Conservation (phyloP, 768 basidiomycete genomes). For the Dictyophora rubrovolvata region DNA sequence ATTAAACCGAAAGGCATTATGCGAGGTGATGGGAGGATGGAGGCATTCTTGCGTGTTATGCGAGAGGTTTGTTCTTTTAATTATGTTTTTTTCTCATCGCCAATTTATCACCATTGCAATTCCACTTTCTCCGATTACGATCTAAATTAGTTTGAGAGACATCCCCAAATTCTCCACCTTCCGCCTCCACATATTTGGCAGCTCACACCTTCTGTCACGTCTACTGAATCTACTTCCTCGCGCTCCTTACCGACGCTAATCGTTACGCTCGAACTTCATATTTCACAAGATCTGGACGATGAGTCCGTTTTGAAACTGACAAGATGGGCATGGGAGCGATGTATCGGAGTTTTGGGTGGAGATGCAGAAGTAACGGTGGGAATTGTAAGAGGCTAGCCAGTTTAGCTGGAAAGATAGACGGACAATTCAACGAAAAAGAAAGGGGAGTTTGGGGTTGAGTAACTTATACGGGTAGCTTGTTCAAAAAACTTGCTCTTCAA, state of each 20-base stretch:
- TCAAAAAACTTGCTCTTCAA: too few species aligned
- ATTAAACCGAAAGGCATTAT: background rate
- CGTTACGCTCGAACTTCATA: constrained; percentile 73
- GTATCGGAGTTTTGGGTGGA: constrained; percentile 16
- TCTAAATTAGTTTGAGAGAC: constrained; percentile 57
- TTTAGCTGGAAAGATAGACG: background rate
- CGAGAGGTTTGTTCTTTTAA: constrained; percentile 49
- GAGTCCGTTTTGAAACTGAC: constrained; percentile 64
- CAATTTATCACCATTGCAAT: background rate
- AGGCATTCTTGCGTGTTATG: constrained; percentile 69
- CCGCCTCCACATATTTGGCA: constrained; percentile 88
- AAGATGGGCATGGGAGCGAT: constrained; percentile 58
- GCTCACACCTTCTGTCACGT: constrained; percentile 31
- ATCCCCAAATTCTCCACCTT: constrained; percentile 74
- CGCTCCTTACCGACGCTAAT: constrained; percentile 39
- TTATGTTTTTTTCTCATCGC: too few species aligned
- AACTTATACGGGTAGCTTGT: too few species aligned
- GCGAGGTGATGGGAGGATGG: constrained; percentile 55
- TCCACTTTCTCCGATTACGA: background rate
- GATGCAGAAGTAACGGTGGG: constrained; percentile 64
- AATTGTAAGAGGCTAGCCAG: constrained; percentile 50
- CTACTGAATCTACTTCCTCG: constrained; percentile 13
- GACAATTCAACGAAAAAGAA: too few species aligned
- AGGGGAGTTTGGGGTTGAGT: too few species aligned
- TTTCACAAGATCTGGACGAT: constrained; percentile 55